Conservation (phyloP, 495 filamentous ascomycete genomes). For the Halenospora varia region DNA sequence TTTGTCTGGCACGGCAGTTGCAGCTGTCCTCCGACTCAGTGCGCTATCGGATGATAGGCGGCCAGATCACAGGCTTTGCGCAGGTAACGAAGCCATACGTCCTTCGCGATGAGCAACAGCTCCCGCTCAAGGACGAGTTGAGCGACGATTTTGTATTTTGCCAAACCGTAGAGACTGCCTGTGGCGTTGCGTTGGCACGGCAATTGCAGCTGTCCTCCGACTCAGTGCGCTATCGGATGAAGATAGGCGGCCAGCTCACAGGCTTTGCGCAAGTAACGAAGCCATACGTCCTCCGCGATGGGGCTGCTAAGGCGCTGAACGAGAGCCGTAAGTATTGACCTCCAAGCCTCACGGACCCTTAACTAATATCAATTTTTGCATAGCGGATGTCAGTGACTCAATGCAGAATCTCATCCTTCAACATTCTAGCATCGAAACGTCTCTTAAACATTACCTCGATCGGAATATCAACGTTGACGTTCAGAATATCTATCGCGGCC, state of each 20-base stretch:
- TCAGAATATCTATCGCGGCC: too few species aligned
- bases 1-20: conserved; percentile 19
- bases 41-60: conserved; percentile 22
- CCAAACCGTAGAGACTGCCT: conserved; percentile 12
- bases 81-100: too few species aligned
- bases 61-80: too few species aligned
- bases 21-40: conserved; percentile 16
- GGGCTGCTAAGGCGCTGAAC: conserved; percentile 24
- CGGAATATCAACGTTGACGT: too few species aligned
- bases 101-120: too few species aligned
- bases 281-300: conserved; percentile 25
- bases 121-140: conserved; percentile 28
- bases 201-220: conserved; percentile 12
- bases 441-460: conserved; percentile 33
- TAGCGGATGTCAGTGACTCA: conserved; percentile 33
- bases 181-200: conserved; percentile 15
- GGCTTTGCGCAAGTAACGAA: conserved; percentile 23
- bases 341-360: not conserved
- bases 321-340: too few species aligned
- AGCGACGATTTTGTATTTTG: conserved; percentile 22
- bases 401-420: conserved; percentile 38
- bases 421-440: conserved; percentile 32
- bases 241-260: conserved; percentile 23
- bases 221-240: conserved; percentile 23
- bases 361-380: conserved; percentile 9